These are phyloP conservation scores for Phytophthora kernoviae DNA, from an alignment of 352 stramenopile genomes.

Conservation along the genomic window DNA sequence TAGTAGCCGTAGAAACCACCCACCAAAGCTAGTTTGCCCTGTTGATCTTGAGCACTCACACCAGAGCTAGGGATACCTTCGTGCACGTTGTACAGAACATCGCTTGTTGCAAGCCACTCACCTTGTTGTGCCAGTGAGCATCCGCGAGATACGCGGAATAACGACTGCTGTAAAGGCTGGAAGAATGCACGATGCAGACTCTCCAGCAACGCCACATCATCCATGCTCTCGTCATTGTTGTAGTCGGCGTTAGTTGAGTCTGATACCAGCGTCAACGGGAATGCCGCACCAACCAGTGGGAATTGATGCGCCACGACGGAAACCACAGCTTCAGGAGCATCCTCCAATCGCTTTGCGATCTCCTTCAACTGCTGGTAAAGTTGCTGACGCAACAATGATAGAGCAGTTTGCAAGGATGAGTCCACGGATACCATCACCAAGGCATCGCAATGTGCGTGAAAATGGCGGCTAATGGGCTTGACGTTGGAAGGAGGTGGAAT, in stretches of 20 bases:
- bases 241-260: conserved; percentile 1
- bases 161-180: conserved; percentile 46
- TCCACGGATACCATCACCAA: conserved; percentile 46
- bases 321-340: conserved; percentile 3
- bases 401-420: conserved; percentile 6
- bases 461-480: conserved; percentile 6
- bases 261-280: conserved; percentile 49
- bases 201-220: conserved; percentile 23
- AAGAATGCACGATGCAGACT: conserved; percentile 44
- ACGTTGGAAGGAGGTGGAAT: conserved; percentile 32
- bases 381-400: conserved; percentile 28
- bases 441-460: conserved; percentile 42
- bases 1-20: conserved; percentile 85
- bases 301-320: conserved; percentile 51
- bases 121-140: conserved; percentile 53
- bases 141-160: conserved; percentile 39
- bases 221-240: conserved; percentile 11
- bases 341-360: conserved; percentile 26
- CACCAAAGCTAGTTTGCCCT: conserved; percentile 50
- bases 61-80: conserved; percentile 56
- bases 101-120: conserved; percentile 29
- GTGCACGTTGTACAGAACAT: conserved; percentile 77
- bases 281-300: conserved; percentile 46
- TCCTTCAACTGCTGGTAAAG: conserved; percentile 34
- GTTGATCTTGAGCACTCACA: conserved; percentile 33